These are phyloP conservation scores for Babesia bovis DNA, from an alignment of 169 alveolate species.

Conservation along the genomic window DNA sequence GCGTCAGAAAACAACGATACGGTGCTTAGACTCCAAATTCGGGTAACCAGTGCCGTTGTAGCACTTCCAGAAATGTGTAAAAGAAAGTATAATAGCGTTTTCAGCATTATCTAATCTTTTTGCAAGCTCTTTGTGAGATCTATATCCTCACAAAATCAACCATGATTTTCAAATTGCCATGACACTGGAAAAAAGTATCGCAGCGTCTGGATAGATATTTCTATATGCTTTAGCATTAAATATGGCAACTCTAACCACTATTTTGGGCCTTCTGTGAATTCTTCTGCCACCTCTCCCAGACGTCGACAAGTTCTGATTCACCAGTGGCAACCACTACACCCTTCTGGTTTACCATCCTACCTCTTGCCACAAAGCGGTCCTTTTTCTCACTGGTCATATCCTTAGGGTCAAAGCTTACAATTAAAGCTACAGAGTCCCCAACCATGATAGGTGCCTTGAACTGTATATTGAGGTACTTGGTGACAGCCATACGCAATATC, in stretches of 20 bases:
- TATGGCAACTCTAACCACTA: background rate
- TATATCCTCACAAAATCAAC: too few relatives aligned
- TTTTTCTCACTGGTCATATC: background rate
- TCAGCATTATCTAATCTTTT: too few relatives aligned
- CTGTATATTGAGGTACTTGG: conserved; percentile 60
- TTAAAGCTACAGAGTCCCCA: conserved; percentile 50
- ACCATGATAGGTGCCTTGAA: conserved; percentile 62
- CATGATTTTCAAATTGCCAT: too few relatives aligned
- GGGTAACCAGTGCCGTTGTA: too few relatives aligned
- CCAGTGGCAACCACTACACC: conserved; percentile 67
- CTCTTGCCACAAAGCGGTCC: conserved; percentile 54
- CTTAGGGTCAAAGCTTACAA: conserved; percentile 55
- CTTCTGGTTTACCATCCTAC: conserved; percentile 33
- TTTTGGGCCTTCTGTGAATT: background rate
- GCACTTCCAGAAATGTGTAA: too few relatives aligned
- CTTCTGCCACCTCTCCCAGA: conserved; percentile 47
- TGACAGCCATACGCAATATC: conserved; percentile 52
- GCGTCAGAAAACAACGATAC: too few relatives aligned
- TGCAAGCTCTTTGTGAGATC: too few relatives aligned
- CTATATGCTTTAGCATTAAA: too few relatives aligned
- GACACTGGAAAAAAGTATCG: too few relatives aligned
- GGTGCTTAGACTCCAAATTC: too few relatives aligned
- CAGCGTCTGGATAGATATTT: too few relatives aligned
- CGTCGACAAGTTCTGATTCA: conserved; percentile 65
- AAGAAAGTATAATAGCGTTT: too few relatives aligned